Evolutionary conservation across 208 protist species (phyloP).

Genomic region (Hexamita inflata): DNA sequence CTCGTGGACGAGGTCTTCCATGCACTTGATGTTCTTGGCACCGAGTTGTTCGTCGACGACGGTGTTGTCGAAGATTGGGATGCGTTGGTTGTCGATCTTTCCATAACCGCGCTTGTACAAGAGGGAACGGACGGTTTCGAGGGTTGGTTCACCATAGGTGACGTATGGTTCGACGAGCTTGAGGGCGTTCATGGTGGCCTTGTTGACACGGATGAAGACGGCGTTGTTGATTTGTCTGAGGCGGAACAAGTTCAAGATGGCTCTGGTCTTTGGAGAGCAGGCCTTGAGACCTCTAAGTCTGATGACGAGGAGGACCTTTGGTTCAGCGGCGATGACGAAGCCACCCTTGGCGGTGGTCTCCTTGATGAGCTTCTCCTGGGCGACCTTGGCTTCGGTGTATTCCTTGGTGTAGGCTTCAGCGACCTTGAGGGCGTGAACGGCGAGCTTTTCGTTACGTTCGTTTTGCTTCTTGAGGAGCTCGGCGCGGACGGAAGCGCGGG

Average conservation of each 20-base stretch:
- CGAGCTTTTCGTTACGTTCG: too few relatives aligned
- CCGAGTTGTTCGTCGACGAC: slow-evolving; percentile 79
- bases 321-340: slow-evolving; percentile 81
- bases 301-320: slow-evolving; percentile 94
- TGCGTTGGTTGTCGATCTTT: slow-evolving; percentile 84
- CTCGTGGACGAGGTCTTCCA: slow-evolving; percentile 98
- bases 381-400: slow-evolving; percentile 70
- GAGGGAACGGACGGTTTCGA: slow-evolving; percentile 82
- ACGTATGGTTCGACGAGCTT: slow-evolving; percentile 91
- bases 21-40: slow-evolving; percentile 79
- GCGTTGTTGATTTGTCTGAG: slow-evolving; percentile 83
- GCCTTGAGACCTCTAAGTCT: slow-evolving; percentile 96
- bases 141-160: slow-evolving; percentile 90
- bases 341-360: slow-evolving; percentile 67
- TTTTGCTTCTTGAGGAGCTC: neutral
- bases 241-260: slow-evolving; percentile 90
- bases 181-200: slow-evolving; percentile 96
- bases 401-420: slow-evolving; percentile 74
- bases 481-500: neutral
- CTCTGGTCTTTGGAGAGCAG: slow-evolving; percentile 80
- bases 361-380: slow-evolving; percentile 61
- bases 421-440: neutral
- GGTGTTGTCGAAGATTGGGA: slow-evolving; percentile 79
- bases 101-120: slow-evolving; percentile 96
- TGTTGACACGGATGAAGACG: slow-evolving; percentile 96